Evolutionary conservation across 1,139 yeast species (phyloP), one percentile per base, ranked within the genome.

Genomic region (Kurtzmaniella quercitrusa): DNA sequence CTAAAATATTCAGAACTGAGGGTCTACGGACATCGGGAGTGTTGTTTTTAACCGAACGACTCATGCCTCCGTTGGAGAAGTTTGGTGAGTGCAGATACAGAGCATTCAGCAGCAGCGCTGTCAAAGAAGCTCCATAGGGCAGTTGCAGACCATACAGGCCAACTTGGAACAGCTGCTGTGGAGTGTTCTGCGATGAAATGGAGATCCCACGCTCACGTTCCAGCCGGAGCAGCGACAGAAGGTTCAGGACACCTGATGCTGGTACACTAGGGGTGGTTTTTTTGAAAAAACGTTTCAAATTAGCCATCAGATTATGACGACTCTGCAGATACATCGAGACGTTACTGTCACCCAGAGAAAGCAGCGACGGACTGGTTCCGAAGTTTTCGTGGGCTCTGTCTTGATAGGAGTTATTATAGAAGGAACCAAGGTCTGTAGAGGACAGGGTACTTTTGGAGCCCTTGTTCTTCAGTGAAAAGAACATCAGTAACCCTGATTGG

Each of bases 291-390:
- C 80, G 62, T 57, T 80, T 80, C 51, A 84, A 63, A 49, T 84
- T 88, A 28, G 86, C 84, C 88, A 84, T 84, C 7, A 89, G 82
- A 49, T 82, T 82, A 53, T 84, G 89, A 49, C 77, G 60, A 8
- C 72, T 55, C n/a, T 56, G 66, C 14, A 61, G 55, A 16, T 73
- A 48, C 11, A 44, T 32, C n/a, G 74, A 66, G 5, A 19, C 23
- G 14, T 34, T 34, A 16, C 23, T 18, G 12, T 71, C 77, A 16
- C 55, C 42, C 15, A 74, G 68, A 3, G 74, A 67, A 18, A 42
- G 46, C 7, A 75, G 67, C 8, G 68, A 57, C 0, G 77, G 76
- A 28, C 76, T 68, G 37, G 64, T 56, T 2, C 67, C 60, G 23
- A 63, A 50, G 8, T 46, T 44, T 11, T 28, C 41, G 51, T 5